Base-by-base conservation (phyloP, 192 early-diverging fungal genomes). In the Rhizoclosmatium globosum region DNA sequence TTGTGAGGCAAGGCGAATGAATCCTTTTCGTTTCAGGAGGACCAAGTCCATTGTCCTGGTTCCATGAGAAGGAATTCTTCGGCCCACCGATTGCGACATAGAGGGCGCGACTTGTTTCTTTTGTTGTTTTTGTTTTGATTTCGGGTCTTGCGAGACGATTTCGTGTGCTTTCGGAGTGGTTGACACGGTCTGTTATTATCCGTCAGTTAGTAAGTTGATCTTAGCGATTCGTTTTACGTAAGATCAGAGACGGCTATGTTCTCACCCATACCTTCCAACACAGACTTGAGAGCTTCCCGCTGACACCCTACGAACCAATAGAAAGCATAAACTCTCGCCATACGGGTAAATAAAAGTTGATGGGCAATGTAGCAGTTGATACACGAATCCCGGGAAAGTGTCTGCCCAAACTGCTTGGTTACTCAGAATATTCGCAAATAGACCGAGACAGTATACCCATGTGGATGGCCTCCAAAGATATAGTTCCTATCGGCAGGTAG, bases 1-100 rank as follows among this genome's bases (percentile, higher is more conserved):
- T 84, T 39, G 44, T 46, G 11, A 86, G n/a, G 85, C 85, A 9
- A 84, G 50, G 74, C 74, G 73, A 2, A 77, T 57, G 46, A 86
- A 86, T 3, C 85, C 85, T 59, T 84, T 84, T 11, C 85, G 80
- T 61, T 83, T 83, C 50, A 71, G 42, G 44, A 86, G 41, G 9
- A 86, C 82, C n/a, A 86, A 46, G 46, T 83, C 76, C 71, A 82
- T 73, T 21, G 80, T 84, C 73, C 68, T 56, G 77, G 82, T 62
- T 67, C 60, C 73, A 79, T 81, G 23, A 76, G 47, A 9, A 74
- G 43, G 48, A 74, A 76, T 60, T 86, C 85, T 47, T 84, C 80
- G 11, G 66, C 80, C 85, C 85, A 65, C 85, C 85, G 7, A 74
- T 46, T 21, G 72, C 72, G 39, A 84, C 43, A 59, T 64, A 73